Base-by-base conservation (phyloP, 345 rosid species). In the Bruguiera sexangula region DNA sequence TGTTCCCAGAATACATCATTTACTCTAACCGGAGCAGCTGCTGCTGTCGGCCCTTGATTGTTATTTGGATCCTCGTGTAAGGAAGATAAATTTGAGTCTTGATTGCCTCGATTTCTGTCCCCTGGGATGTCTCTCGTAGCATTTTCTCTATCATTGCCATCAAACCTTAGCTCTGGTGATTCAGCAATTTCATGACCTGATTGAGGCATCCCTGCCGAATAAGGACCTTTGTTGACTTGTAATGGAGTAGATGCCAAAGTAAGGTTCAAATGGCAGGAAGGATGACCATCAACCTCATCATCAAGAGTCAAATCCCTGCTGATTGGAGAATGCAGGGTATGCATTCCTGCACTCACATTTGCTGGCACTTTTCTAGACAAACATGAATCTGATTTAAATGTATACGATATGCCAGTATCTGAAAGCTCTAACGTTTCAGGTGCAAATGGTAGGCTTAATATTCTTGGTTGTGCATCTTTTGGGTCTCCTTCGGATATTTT, bases 1-100 rank as follows among this genome's bases (percentile, higher is more conserved):
- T 90, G 94, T 79, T 95, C 98, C 99, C 99, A 95, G 79, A 95
- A 95, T 51, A 84, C 82, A 75, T 95, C 99, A 74, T 95, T 95
- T 32, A 82, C 92, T 68, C 90, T 82, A 64, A 62, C 88, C 4
- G 84, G 87, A 67, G 85, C 83, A 72, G 88, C 83, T 66, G 85
- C 83, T 69, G 88, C 81, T 68, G 86, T 57, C 20, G 79, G 75
- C 66, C 60, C 82, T 72, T 82, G 85, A 72, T 81, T 86, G 63
- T 69, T 85, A 43, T 65, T 81, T 36, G 81, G 82, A 62, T 65
- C 78, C 30, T 85, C 86, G 63, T 74, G 83, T 1, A 76, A 67
- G 43, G 81, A 74, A 54, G 76, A 62, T 43, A 78, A 27, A 70
- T 71, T 56, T 15, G 64, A 66, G 34, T 67, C 68, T 73, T 65